These are phyloP conservation scores for Cordyceps farinosa DNA, from an alignment of 2,329 filamentous ascomycete genomes.

Conservation along the genomic window DNA sequence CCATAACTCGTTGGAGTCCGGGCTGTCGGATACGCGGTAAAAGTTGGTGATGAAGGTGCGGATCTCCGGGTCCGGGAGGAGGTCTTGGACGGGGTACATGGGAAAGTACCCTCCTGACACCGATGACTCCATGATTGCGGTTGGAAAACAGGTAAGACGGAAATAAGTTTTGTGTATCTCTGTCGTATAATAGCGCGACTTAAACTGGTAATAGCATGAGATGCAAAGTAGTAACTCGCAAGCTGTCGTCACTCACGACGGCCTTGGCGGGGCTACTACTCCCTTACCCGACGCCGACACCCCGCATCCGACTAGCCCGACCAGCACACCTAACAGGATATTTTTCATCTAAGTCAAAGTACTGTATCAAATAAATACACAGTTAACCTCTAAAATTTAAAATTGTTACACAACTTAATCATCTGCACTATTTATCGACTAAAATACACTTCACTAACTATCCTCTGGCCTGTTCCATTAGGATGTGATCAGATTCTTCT, in stretches of 20 bases:
- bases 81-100: constrained; percentile 30
- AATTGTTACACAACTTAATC: too few relatives aligned
- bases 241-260: background rate
- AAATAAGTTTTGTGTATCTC: background rate
- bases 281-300: constrained; percentile 4
- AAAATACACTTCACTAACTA: too few relatives aligned
- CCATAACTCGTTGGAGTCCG: constrained; percentile 42
- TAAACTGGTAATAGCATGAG: background rate
- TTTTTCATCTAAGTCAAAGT: too few relatives aligned
- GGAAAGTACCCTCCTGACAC: constrained; percentile 29
- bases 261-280: constrained; percentile 1
- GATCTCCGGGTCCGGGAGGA: constrained; percentile 31
- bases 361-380: too few relatives aligned
- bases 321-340: too few relatives aligned
- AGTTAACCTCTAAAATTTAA: too few relatives aligned
- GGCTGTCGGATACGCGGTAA: constrained; percentile 42
- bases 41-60: constrained; percentile 42
- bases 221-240: background rate
- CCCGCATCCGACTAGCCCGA: constrained; percentile 9
- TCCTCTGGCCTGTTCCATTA: too few relatives aligned
- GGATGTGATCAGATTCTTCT: too few relatives aligned
- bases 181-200: background rate
- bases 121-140: background rate
- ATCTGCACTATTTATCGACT: too few relatives aligned
- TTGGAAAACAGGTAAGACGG: too few relatives aligned